These are phyloP conservation scores for Phytophthora nicotianae DNA, from an alignment of 352 stramenopile species.

Conservation along the genomic window DNA sequence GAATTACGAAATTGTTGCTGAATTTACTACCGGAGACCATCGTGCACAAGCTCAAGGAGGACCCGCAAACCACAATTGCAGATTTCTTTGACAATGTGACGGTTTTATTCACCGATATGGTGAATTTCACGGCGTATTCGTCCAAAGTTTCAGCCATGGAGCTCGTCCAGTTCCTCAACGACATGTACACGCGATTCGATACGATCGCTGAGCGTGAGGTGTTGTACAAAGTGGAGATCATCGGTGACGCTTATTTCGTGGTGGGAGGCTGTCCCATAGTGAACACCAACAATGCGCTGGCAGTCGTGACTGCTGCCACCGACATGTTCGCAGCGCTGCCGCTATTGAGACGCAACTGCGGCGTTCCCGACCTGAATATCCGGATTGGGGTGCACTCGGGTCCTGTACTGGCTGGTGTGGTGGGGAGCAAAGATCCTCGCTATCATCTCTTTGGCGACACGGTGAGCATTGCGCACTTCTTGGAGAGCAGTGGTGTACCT, in stretches of 20 bases:
- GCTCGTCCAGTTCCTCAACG: constrained; percentile 89
- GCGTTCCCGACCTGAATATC: constrained; percentile 82
- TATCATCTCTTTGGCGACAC: constrained; percentile 90
- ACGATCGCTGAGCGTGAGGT: constrained; percentile 84
- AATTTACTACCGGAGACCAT: constrained; percentile 86
- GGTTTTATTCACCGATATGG: constrained; percentile 87
- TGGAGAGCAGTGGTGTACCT: constrained; percentile 80
- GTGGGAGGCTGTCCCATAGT: constrained; percentile 72
- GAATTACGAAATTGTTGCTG: constrained; percentile 78
- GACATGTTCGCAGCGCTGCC: constrained; percentile 76
- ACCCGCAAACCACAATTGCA: constrained; percentile 77
- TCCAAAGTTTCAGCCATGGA: constrained; percentile 84
- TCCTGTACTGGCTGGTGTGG: constrained; percentile 79
- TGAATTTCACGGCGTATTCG: constrained; percentile 87
- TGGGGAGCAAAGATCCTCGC: constrained; percentile 81
- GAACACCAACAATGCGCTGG: constrained; percentile 65
- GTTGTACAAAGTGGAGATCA: constrained; percentile 92
- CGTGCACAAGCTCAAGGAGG: constrained; percentile 84
- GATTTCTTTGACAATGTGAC: constrained; percentile 89
- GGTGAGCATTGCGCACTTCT: constrained; percentile 81
- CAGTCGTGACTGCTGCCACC: constrained; percentile 74
- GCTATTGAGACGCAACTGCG: constrained; percentile 70
- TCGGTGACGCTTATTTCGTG: constrained; percentile 89
- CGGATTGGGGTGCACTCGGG: constrained; percentile 89
- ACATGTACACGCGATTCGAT: constrained; percentile 90